phyloP scores from a whole-genome alignment of 805 yeast genomes.

The Metschnikowia reukaufii region DNA sequence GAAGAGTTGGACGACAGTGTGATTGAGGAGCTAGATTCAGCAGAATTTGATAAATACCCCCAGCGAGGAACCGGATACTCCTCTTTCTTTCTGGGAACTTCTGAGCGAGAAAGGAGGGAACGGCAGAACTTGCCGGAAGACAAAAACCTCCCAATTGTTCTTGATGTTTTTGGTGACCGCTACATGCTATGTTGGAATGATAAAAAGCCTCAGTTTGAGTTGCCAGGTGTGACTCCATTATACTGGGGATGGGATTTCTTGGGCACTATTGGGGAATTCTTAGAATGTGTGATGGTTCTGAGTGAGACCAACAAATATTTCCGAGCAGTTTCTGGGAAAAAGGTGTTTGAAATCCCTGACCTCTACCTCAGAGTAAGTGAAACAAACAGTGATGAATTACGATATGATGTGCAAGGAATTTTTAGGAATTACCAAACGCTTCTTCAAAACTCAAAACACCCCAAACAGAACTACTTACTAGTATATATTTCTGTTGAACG shows the following conservation, averaged over 20 bases:
- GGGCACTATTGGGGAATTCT: conserved; percentile 22
- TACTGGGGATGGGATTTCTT: neutral
- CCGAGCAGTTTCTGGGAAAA: conserved; percentile 27
- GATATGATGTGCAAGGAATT: conserved; percentile 28
- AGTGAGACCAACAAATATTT: conserved; percentile 9
- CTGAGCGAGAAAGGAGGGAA: neutral
- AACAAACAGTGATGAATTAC: conserved; percentile 29
- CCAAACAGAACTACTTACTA: conserved; percentile 19
- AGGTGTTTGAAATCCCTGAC: conserved; percentile 30
- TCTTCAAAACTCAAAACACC: conserved; percentile 1
- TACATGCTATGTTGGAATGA: neutral
- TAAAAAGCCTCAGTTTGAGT: conserved; percentile 15
- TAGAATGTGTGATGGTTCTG: conserved; percentile 25
- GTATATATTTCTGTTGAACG: conserved; percentile 23
- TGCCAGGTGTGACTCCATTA: neutral
- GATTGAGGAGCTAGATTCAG: neutral
- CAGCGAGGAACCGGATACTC: too few species aligned
- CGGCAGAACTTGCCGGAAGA: neutral
- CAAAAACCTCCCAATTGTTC: neutral
- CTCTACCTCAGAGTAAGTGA: conserved; percentile 31
- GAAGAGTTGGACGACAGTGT: neutral
- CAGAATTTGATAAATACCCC: neutral
- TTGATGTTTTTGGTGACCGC: conserved; percentile 1
- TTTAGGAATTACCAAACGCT: conserved; percentile 13
- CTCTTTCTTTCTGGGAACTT: too few species aligned